Conservation (phyloP, 768 basidiomycete species). For the Chalciporus pseudorubinellus region DNA sequence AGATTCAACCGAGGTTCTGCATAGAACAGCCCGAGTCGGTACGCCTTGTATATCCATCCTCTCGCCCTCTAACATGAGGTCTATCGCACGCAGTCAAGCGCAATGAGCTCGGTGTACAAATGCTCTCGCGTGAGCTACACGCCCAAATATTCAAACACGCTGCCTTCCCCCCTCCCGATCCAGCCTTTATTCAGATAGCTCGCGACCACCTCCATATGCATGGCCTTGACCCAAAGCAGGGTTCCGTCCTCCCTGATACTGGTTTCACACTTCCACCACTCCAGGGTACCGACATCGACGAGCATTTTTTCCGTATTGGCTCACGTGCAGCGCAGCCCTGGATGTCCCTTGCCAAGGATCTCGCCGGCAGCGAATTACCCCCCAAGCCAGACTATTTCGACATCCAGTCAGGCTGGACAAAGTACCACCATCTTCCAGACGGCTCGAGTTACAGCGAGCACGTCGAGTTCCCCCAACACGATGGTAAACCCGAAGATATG, state of each 20-base stretch:
- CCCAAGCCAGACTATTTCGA: conserved; percentile 56
- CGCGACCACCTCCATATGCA: conserved; percentile 78
- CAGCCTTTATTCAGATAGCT: conserved; percentile 69
- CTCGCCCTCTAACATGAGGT: neutral
- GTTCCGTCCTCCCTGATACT: conserved; percentile 76
- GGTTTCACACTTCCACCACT: conserved; percentile 81
- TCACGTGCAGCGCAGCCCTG: conserved; percentile 69
- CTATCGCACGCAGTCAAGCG: conserved; percentile 50
- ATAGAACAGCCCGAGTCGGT: conserved; percentile 4
- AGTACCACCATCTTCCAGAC: conserved; percentile 68
- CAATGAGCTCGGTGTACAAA: conserved; percentile 91
- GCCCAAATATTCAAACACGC: conserved; percentile 75
- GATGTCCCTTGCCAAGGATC: conserved; percentile 61
- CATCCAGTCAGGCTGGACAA: conserved; percentile 82
- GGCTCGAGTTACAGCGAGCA: conserved; percentile 76
- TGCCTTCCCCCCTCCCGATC: conserved; percentile 59
- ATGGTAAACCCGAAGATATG: conserved; percentile 64
- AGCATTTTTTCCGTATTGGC: conserved; percentile 89
- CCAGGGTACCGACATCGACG: conserved; percentile 75
- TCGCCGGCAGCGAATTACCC: conserved; percentile 54
- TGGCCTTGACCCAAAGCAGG: conserved; percentile 74
- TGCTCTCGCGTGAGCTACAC: conserved; percentile 80
- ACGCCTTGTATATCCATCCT: neutral
- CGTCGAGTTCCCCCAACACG: conserved; percentile 63
- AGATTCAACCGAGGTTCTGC: neutral